Evolutionary conservation across 768 basidiomycete genomes (phyloP).

Genomic region (Pulveroboletus ravenelii): DNA sequence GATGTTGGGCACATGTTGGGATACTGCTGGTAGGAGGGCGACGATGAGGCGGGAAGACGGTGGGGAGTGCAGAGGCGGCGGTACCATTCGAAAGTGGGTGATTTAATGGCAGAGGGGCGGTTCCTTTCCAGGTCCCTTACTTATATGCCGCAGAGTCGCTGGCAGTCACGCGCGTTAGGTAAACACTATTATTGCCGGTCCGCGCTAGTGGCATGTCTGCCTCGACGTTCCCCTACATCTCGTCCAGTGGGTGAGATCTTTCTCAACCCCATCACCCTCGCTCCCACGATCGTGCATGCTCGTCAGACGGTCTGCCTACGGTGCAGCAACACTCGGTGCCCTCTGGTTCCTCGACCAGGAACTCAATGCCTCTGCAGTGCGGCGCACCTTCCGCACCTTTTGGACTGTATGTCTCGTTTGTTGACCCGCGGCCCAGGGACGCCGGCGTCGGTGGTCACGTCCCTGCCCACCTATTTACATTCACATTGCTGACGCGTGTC

Average conservation of each 20-base stretch:
- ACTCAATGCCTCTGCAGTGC: constrained; percentile 46
- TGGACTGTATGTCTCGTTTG: constrained; percentile 44
- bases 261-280: neutral
- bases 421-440: too few relatives aligned
- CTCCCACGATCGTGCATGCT: constrained; percentile 11
- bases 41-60: constrained; percentile 43
- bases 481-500: constrained; percentile 1
- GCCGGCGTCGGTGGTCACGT: too few relatives aligned
- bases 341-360: constrained; percentile 39
- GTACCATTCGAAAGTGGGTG: constrained; percentile 35
- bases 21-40: constrained; percentile 39
- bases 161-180: constrained; percentile 3
- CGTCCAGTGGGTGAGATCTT: neutral
- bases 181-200: neutral
- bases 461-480: neutral
- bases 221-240: too few relatives aligned
- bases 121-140: neutral
- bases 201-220: too few relatives aligned
- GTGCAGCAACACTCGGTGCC: constrained; percentile 24
- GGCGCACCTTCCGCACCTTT: constrained; percentile 44
- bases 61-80: constrained; percentile 28
- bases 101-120: neutral
- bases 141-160: neutral
- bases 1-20: constrained; percentile 43
- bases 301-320: constrained; percentile 21